Evolutionary conservation across 352 stramenopile species (phyloP), one percentile per base, ranked within the genome.

Genomic region (Peronospora farinosa): DNA sequence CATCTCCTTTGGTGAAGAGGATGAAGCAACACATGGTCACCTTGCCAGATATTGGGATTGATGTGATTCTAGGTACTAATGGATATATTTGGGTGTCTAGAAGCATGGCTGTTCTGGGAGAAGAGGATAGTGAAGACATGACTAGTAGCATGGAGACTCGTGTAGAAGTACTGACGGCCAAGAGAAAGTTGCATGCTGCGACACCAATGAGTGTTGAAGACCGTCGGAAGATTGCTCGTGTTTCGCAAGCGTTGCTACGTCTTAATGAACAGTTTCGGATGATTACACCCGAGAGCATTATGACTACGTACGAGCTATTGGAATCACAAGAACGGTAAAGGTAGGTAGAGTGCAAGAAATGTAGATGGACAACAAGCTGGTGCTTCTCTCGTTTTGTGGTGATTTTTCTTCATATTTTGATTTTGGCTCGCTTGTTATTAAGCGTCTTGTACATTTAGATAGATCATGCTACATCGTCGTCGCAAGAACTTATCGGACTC

Each of bases 61-160:
- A 96, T 54, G 72, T 97, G 35, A 92, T 98, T 30, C 74, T 97
- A 13, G 95, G 95, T 38, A 93, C 84, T 30, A 98, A 98, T 66
- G 95, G 95, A 5, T 89, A 88, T 51, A 86, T 98, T 56, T 98
- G 95, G 94, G 92, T 98, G 55, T 86, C 95, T 60, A 70, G 92
- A 44, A 87, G 68, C 43, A 76, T 96, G 51, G 43, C 50, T n/a
- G 62, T 66, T n/a, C 51, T 86, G 9, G 65, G 66, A 47, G 72
- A 69, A 12, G 61, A 78, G 16, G 60, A 77, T 31, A 65, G 75
- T 17, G 73, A 82, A 6, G 60, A 60, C 33, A 74, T 63, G 33
- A 55, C 56, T 0, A 77, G 72, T 39, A 96, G 45, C 44, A 85
- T 88, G 64, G 80, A 91, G 57, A 85, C 78, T 7, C 72, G 76